Evolutionary conservation across 2,329 filamentous ascomycete species (phyloP), one percentile per base, ranked within the genome.

Genomic region (Trichoderma arundinaceum): DNA sequence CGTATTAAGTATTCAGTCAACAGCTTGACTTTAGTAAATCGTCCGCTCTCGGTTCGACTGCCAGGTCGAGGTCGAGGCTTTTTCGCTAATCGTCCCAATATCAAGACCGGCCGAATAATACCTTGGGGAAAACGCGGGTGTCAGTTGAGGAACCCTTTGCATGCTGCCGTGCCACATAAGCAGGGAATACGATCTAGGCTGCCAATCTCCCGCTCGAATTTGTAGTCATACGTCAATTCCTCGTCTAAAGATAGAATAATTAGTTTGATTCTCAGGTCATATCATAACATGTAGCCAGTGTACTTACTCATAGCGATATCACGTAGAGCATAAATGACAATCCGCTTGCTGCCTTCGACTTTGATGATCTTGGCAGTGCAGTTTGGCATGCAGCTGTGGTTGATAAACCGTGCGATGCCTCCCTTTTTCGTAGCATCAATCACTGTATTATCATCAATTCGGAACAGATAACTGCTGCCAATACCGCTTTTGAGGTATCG

Each of bases 351-450:
- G 69, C 94, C 94, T 75, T 99, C 95, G 63, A 98, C 95, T 78
- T 96, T 96, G 81, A 99, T 99, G 75, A 99, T 99, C 82, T 98
- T 99, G 69, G 95, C 95, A 44, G 95, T 99, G 80, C 95, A 99
- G 76, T 98, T 99, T 7, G 95, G 95, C 80, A 93, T 95, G 79
- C 95, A 99, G 77, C 92, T 96, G 79, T 99, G 92, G 76, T 99
- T 99, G 84, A 99, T 99, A 79, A 99, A 99, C 49, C 95, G 87
- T 38, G 95, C 95, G 78, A 99, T 99, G 66, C 95, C 95, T 68
- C 95, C 95, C 82, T 96, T 95, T 83, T 99, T 99, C 28, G 95
- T 99, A 53, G 95, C 95, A 80, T 99, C 95, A 68, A 99, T 92
- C 71, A 99, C 94, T 0, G 94, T 97, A 73, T 95, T 94, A 75